Base-by-base conservation (phyloP, 352 stramenopile species). In the Phytophthora aleatoria region DNA sequence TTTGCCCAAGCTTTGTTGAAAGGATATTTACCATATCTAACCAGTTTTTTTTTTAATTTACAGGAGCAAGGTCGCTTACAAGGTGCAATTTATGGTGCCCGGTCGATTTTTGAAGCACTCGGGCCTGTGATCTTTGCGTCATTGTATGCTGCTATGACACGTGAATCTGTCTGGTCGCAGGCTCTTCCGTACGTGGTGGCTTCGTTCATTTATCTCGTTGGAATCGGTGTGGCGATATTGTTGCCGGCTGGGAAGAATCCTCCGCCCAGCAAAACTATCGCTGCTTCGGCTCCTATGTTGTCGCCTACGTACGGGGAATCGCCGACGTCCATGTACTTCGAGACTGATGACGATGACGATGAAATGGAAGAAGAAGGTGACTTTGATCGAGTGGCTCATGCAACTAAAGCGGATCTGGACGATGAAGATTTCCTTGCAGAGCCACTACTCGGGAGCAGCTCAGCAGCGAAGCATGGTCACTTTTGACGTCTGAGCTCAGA, bases 1-100 rank as follows among this genome's bases (percentile, higher is more conserved):
- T 83, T 47, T 3, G 54, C 27, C 16, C 1, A 27, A n/a, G 13
- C 20, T 53, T 50, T n/a, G 38, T 56, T 44, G 8, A 9, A 16
- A n/a, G n/a, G 12, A 41, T 16, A 38, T 38, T 6, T 38, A 13
- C 12, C 33, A 51, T 39, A 16, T 27, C 2, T 41, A 53, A 7
- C 4, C 10, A 49, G 9, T 26, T 53, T 10, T 31, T 67, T 24
- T 58, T 55, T 30, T 63, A 27, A 36, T 30, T 7, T 15, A 27
- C 49, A 88, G 67, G 83, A 94, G 39, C 85, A 94, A 85, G 85
- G 85, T 8, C 81, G 80, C 5, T 66, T 94, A 0, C 85, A 94
- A 60, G 83, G 85, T 3, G 81, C 81, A 26, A 88, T 94, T 54
- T 91, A 91, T 51, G 81, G 74, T 26, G 81, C 73, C 10, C 76